Evolutionary conservation across 805 yeast genomes (phyloP), one percentile per base, ranked within the genome.

Genomic region (Zygotorulaspora sp.): DNA sequence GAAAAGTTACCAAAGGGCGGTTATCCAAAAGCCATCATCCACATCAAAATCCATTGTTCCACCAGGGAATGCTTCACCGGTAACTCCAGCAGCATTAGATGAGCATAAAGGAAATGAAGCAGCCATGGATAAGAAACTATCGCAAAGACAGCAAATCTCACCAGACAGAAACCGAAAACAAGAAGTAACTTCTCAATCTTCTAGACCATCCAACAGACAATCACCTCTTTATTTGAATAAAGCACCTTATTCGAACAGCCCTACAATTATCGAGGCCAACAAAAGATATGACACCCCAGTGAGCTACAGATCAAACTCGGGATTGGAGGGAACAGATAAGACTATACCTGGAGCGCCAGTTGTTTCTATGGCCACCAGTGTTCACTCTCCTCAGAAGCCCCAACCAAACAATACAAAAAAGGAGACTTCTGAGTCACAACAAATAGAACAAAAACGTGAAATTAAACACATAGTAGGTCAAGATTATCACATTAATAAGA

Each of bases 1-100:
- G 36, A 55, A 45, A 14, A 57, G 66, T 16, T 68, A 68, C 40
- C 49, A 54, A 35, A 55, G 63, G 26, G 65, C 66, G 1, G 51
- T 57, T 2, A 45, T 55, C 14, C 38, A 35, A n/a, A 25, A 37
- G 26, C 18, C 33, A 16, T 29, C 23, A 30, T 30, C 33, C 21
- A 6, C 21, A 30, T 12, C 14, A n/a, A 30, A 16, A n/a, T 7
- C 18, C n/a, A 5, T 23, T 17, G 21, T 21, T 10, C 6, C 16
- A 9, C 16, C 18, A 17, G 6, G 23, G 18, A 30, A 9, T 17
- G 10, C 12, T 17, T 8, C 21, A 15, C 13, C 18, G 13, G 30
- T 37, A 36, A 17, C 35, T n/a, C 20, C 38, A 24, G 17, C 22
- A 29, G 23, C 26, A 26, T 19, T 35, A 34, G 17, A 9, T 6